A percentile compares a stretch with the other conserved stretches of the same genome.
phyloP scores from a whole-genome alignment of 176 grass and related monocot species.

The Eragrostis curvula region DNA sequence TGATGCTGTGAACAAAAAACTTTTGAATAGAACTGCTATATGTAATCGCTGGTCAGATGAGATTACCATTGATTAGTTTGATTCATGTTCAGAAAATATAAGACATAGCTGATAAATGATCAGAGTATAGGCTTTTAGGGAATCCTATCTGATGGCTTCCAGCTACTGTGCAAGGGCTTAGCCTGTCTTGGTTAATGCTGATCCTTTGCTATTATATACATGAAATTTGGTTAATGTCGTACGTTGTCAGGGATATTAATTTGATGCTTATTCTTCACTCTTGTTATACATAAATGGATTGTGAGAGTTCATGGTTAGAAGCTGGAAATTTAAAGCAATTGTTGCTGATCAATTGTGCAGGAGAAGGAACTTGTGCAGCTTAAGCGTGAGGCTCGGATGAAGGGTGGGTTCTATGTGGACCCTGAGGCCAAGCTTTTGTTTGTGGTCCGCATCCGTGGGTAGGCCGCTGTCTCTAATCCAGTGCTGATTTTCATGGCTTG shows the following conservation, averaged over 20 bases:
- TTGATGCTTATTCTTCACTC: neutral
- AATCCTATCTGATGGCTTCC: too few species aligned
- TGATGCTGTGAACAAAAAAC: neutral
- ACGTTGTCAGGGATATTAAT: neutral
- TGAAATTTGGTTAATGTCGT: neutral
- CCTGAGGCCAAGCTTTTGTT: slow-evolving; percentile 91
- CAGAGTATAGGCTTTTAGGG: too few species aligned
- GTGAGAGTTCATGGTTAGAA: neutral
- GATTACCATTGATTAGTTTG: neutral
- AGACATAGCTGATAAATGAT: neutral
- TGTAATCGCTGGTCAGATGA: neutral
- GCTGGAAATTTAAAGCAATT: neutral
- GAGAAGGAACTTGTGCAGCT: slow-evolving; percentile 87
- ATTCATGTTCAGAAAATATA: neutral
- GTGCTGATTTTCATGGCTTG: neutral
- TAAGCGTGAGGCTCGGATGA: slow-evolving; percentile 87
- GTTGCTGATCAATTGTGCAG: slow-evolving; percentile 33
- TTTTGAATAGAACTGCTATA: neutral
- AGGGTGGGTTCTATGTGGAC: slow-evolving; percentile 94
- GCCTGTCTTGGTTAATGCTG: neutral
- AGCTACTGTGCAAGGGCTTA: neutral
- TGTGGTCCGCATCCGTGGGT: slow-evolving; percentile 88
- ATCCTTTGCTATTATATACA: neutral
- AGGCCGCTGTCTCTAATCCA: neutral
- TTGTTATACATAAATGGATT: neutral